phyloP scores from a whole-genome alignment of 495 filamentous ascomycete genomes.

The Aspergillus egyptiacus region DNA sequence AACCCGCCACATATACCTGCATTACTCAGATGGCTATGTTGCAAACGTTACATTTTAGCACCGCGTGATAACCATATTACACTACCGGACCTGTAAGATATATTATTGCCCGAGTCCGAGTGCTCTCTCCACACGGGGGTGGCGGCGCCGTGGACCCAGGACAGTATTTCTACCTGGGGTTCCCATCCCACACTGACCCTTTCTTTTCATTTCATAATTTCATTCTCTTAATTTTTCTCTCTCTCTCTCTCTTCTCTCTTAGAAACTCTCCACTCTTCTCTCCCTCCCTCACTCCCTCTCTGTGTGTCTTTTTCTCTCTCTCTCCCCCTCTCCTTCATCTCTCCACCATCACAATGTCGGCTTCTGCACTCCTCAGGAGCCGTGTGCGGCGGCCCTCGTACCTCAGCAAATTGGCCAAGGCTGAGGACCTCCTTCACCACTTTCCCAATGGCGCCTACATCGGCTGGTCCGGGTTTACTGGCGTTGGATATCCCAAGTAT shows the following conservation, averaged over 20 bases:
- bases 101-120: neutral
- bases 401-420: conserved; percentile 69
- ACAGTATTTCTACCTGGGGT: conserved; percentile 22
- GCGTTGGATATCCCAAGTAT: conserved; percentile 84
- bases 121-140: conserved; percentile 11
- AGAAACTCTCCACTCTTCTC: conserved; percentile 6
- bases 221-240: conserved; percentile 11
- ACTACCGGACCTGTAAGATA: conserved; percentile 1
- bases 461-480: conserved; percentile 89
- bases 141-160: too few species aligned
- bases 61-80: neutral
- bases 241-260: conserved; percentile 6
- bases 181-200: too few species aligned
- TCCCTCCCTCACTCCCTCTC: too few species aligned
- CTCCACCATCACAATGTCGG: conserved; percentile 36
- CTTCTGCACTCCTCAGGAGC: conserved; percentile 69
- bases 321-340: conserved; percentile 7
- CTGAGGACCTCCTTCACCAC: conserved; percentile 71
- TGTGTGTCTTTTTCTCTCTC: neutral
- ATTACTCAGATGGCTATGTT: too few species aligned
- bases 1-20: too few species aligned
- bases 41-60: too few species aligned
- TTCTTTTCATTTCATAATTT: too few species aligned
- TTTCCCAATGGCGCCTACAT: conserved; percentile 81
- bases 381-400: conserved; percentile 70